Evolutionary conservation across 805 yeast species (phyloP), one percentile per base, ranked within the genome.

Genomic region (Saccharomyces eubayanus): DNA sequence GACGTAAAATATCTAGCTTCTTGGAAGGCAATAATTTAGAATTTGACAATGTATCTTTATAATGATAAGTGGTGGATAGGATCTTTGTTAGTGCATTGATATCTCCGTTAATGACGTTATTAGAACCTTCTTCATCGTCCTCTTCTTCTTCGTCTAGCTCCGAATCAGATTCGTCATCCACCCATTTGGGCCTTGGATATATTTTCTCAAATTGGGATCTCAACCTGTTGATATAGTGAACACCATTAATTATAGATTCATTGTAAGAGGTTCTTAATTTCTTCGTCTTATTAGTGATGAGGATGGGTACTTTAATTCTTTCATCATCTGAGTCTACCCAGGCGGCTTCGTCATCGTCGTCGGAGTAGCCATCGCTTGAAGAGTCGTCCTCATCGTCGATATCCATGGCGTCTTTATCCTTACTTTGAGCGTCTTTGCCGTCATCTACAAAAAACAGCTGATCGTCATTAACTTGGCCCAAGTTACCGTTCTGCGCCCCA

Each of bases 271-370:
- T 75, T 63, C 97, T 81, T 60, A 94, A 75, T 71, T 92, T 94
- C 59, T 80, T 83, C 31, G 85, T 69, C 59, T 79, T 81, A 58
- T 85, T 84, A 0, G 84, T 73, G 1, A 78, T 68, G 14, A 75
- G 65, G 30, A 94, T 70, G 1, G 94, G 80, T 6, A 92, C 76
- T 21, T 73, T 72, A 28, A 87, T 60, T 47, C 75, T 76, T 57
- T 91, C 98, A 68, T 94, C 99, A 63, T 91, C 98, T 54, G 95
- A 85, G 71, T 94, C 99, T 14, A 69, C 69, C 99, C 99, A 94
- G 2, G 84, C 89, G 52, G 75, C 76, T 10, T 60, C 61, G 2
- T 64, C 69, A 31, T 60, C 72, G n/a, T 63, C 72, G 3, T 69
- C 71, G 2, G 60, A 66, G 16, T 36, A 36, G 6, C 58, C 71